Conservation (phyloP, 2,329 filamentous ascomycete species). For the Colletotrichum tanaceti region DNA sequence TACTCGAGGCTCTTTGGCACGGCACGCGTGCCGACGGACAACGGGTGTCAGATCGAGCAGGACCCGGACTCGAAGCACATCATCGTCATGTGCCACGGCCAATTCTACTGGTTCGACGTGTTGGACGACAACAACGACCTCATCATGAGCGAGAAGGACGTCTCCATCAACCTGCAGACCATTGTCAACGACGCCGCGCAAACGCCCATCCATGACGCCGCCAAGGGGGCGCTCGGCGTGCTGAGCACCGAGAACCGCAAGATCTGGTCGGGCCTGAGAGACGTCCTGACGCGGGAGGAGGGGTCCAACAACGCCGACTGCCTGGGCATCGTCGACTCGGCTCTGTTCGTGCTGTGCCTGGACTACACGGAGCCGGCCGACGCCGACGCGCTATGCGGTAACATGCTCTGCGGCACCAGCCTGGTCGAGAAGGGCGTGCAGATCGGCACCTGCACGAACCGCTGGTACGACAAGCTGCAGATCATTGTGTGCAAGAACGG, state of each 20-base stretch:
- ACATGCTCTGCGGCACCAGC: slow-evolving; percentile 97
- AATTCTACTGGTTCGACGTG: slow-evolving; percentile 99
- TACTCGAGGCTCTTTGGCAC: slow-evolving; percentile 96
- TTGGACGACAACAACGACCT: slow-evolving; percentile 93
- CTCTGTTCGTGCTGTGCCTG: slow-evolving; percentile 90
- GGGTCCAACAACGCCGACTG: slow-evolving; percentile 96
- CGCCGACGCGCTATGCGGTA: slow-evolving; percentile 89
- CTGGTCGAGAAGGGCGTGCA: slow-evolving; percentile 93
- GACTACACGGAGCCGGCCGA: slow-evolving; percentile 90
- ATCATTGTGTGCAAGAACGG: slow-evolving; percentile 99
- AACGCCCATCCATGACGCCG: slow-evolving; percentile 90
- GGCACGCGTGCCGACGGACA: slow-evolving; percentile 90
- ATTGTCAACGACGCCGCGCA: slow-evolving; percentile 92
- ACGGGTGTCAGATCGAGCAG: slow-evolving; percentile 95
- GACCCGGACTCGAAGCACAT: slow-evolving; percentile 94
- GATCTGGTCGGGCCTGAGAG: slow-evolving; percentile 90
- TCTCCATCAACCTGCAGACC: slow-evolving; percentile 89
- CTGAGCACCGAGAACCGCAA: slow-evolving; percentile 97
- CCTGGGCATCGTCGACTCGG: slow-evolving; percentile 93
- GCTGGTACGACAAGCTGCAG: slow-evolving; percentile 99
- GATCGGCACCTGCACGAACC: slow-evolving; percentile 96
- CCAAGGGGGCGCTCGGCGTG: slow-evolving; percentile 93
- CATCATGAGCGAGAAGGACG: slow-evolving; percentile 96
- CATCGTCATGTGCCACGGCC: slow-evolving; percentile 91
- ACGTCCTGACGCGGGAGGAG: slow-evolving; percentile 86